Evolutionary conservation across 192 early-diverging fungal species (phyloP).

Genomic region (Coemansia pectinata): DNA sequence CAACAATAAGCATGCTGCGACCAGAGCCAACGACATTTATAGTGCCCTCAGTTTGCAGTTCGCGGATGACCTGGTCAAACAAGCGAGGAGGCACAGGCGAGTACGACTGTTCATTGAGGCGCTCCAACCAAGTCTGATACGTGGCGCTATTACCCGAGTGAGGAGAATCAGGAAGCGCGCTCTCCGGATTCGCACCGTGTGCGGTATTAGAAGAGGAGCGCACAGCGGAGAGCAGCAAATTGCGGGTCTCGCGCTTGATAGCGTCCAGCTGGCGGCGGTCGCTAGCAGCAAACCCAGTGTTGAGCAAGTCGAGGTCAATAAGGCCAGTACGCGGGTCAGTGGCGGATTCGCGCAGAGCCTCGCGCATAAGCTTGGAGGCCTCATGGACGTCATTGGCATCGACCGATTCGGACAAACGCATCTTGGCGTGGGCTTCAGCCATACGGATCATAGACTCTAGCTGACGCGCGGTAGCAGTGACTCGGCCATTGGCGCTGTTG

Average conservation of each 20-base stretch:
- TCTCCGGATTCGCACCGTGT: not conserved
- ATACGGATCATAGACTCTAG: conserved; percentile 98
- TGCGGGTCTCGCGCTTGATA: conserved; percentile 46
- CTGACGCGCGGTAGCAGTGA: conserved; percentile 94
- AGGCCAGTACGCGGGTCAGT: conserved; percentile 92
- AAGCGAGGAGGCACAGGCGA: conserved; percentile 53
- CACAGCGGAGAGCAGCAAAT: conserved; percentile 42
- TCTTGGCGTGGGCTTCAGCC: conserved; percentile 87
- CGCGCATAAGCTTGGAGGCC: conserved; percentile 82
- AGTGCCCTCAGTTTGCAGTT: conserved; percentile 58
- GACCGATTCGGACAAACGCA: conserved; percentile 79
- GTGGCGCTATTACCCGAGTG: conserved; percentile 23
- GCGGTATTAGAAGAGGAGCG: conserved; percentile 25
- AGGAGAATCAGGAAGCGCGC: conserved; percentile 17
- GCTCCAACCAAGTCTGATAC: conserved; percentile 43
- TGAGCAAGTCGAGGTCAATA: conserved; percentile 91
- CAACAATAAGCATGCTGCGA: conserved; percentile 42
- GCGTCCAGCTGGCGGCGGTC: conserved; percentile 61
- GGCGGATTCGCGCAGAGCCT: conserved; percentile 87
- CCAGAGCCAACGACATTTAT: conserved; percentile 46
- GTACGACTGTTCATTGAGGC: conserved; percentile 52
- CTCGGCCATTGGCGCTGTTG: conserved; percentile 54
- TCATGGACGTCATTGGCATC: conserved; percentile 83
- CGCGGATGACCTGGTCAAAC: conserved; percentile 60
- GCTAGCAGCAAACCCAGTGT: conserved; percentile 82